These are phyloP conservation scores for Polyporus tsugae DNA, from an alignment of 1,284 basidiomycete genomes.

Conservation along the genomic window DNA sequence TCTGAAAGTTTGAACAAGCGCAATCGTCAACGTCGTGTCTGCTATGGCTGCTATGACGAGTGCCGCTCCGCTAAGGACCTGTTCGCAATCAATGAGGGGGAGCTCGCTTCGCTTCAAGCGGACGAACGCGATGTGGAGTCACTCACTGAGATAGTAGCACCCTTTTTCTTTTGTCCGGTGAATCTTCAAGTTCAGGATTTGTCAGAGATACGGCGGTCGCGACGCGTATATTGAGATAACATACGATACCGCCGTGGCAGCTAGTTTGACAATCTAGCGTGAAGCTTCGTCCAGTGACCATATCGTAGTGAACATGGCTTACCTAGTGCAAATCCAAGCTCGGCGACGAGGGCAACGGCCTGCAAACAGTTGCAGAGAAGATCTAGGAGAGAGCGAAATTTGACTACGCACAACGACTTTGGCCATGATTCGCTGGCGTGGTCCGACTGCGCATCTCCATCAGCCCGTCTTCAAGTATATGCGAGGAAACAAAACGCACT, in stretches of 20 bases:
- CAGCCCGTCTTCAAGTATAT: not conserved
- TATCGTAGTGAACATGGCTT: not conserved
- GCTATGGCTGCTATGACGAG: constrained; percentile 8
- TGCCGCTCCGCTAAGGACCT: constrained; percentile 5
- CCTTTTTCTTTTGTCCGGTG: not conserved
- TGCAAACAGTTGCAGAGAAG: not conserved
- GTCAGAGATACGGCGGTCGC: not conserved
- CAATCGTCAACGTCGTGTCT: constrained; percentile 8
- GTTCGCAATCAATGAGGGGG: not conserved
- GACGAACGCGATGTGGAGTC: not conserved
- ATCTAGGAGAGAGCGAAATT: no score
- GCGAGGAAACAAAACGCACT: constrained; percentile 4
- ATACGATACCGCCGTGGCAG: constrained; percentile 3
- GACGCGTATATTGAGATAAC: not conserved
- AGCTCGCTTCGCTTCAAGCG: not conserved
- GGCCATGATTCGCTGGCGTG: constrained; percentile 9
- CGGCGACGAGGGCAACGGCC: constrained; percentile 4
- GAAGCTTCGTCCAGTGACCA: not conserved
- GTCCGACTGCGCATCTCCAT: constrained; percentile 5
- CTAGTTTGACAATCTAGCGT: not conserved
- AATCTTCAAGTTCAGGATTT: not conserved
- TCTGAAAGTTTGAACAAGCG: not conserved
- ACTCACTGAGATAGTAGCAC: not conserved
- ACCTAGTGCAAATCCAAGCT: not conserved
- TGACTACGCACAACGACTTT: constrained; percentile 4